phyloP scores from a whole-genome alignment of 495 filamentous ascomycete species.

The Lentithecium fluviatile region DNA sequence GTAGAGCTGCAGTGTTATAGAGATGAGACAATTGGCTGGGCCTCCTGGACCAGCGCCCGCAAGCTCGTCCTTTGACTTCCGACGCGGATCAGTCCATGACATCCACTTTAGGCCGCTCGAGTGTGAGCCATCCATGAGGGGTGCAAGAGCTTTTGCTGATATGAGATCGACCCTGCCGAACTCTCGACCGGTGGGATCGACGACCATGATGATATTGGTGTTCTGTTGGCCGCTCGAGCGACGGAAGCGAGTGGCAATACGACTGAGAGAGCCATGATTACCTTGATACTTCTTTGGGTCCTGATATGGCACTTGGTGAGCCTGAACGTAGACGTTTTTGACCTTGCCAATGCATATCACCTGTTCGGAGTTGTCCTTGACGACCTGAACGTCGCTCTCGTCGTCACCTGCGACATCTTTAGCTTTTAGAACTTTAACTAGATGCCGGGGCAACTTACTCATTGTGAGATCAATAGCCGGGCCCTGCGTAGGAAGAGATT shows the following conservation, averaged over 20 bases:
- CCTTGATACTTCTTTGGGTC: constrained; percentile 58
- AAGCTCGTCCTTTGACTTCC: constrained; percentile 55
- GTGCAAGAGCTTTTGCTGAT: constrained; percentile 66
- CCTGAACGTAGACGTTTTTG: constrained; percentile 65
- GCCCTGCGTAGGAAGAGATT: constrained; percentile 56
- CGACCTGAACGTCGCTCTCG: constrained; percentile 51
- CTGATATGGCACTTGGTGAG: constrained; percentile 62
- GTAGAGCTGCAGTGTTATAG: constrained; percentile 72
- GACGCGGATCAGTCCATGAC: constrained; percentile 63
- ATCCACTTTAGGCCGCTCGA: constrained; percentile 62
- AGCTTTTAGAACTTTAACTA: not conserved
- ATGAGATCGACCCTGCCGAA: constrained; percentile 74
- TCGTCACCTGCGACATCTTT: constrained; percentile 4
- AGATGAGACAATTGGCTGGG: constrained; percentile 52
- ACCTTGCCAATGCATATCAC: constrained; percentile 87
- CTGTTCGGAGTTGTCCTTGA: constrained; percentile 47
- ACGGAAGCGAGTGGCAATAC: constrained; percentile 67
- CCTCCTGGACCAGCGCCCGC: constrained; percentile 53
- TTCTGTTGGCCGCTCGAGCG: constrained; percentile 49
- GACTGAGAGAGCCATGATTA: constrained; percentile 59
- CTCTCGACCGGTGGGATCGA: constrained; percentile 65
- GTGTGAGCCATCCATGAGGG: constrained; percentile 62
- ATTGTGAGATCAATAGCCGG: constrained; percentile 31
- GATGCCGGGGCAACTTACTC: constrained; percentile 13
- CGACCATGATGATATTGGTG: constrained; percentile 61